Evolutionary conservation across 495 filamentous ascomycete species (phyloP).

Genomic region (Aspergillus ellipticus): DNA sequence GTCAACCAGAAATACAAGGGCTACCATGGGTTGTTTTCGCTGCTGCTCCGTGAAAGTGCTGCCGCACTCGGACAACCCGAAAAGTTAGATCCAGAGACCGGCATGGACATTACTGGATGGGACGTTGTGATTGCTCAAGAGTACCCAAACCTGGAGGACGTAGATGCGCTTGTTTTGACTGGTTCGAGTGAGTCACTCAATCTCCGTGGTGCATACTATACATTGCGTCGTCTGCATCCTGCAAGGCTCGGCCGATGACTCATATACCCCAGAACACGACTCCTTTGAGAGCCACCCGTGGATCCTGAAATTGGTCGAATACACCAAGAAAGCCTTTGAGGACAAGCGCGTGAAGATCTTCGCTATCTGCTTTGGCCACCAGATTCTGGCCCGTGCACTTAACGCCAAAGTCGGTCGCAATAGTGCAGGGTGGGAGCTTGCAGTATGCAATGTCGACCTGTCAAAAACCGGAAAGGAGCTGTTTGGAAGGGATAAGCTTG

Average conservation of each 20-base stretch:
- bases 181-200: conserved; percentile 54
- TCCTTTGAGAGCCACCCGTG: conserved; percentile 68
- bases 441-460: conserved; percentile 66
- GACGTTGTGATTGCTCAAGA: conserved; percentile 57
- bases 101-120: conserved; percentile 59
- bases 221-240: neutral
- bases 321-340: conserved; percentile 53
- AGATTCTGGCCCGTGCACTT: conserved; percentile 78
- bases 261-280: conserved; percentile 42
- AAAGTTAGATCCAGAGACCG: conserved; percentile 33
- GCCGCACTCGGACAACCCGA: conserved; percentile 31
- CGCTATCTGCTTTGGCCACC: conserved; percentile 88
- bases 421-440: conserved; percentile 74
- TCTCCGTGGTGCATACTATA: neutral
- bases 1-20: conserved; percentile 60
- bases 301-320: conserved; percentile 74
- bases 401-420: conserved; percentile 64
- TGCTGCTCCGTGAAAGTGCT: conserved; percentile 55
- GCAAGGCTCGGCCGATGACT: neutral
- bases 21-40: conserved; percentile 69
- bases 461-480: conserved; percentile 68
- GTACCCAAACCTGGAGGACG: conserved; percentile 66
- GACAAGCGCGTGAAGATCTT: conserved; percentile 63
- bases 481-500: conserved; percentile 66
- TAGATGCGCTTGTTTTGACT: conserved; percentile 80